Evolutionary conservation across 768 basidiomycete genomes (phyloP).

Genomic region (Gloeostereum incarnatum): DNA sequence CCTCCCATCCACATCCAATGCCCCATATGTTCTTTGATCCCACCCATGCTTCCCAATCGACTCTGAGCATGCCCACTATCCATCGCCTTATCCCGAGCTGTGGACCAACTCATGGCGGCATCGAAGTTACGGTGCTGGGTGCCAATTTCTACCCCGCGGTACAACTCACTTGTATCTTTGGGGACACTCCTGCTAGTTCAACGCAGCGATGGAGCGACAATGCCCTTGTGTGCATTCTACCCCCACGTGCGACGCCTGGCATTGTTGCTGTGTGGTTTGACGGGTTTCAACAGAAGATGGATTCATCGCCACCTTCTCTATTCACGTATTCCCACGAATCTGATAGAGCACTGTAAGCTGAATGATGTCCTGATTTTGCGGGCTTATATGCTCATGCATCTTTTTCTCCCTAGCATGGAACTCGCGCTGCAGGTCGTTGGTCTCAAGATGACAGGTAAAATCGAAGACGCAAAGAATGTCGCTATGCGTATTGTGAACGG

Average conservation of each 20-base stretch:
- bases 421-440: slow-evolving; percentile 93
- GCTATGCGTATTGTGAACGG: slow-evolving; percentile 90
- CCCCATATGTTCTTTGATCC: slow-evolving; percentile 58
- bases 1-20: slow-evolving; percentile 31
- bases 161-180: slow-evolving; percentile 76
- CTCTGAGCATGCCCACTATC: slow-evolving; percentile 59
- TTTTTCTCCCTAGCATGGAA: slow-evolving; percentile 63
- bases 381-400: slow-evolving; percentile 8
- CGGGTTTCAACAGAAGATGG: slow-evolving; percentile 55
- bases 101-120: slow-evolving; percentile 87
- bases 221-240: slow-evolving; percentile 85
- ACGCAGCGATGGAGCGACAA: slow-evolving; percentile 91
- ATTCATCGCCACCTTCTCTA: slow-evolving; percentile 44
- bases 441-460: slow-evolving; percentile 92
- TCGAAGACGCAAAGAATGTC: slow-evolving; percentile 88
- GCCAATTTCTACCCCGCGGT: slow-evolving; percentile 77
- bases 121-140: slow-evolving; percentile 90
- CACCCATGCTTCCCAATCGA: slow-evolving; percentile 34
- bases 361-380: slow-evolving; percentile 6
- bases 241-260: slow-evolving; percentile 73
- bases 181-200: slow-evolving; percentile 69
- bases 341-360: slow-evolving; percentile 75
- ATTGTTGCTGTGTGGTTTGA: slow-evolving; percentile 88
- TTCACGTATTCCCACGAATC: slow-evolving; percentile 92
- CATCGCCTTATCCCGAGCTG: slow-evolving; percentile 78